A percentile compares a stretch with the other conserved stretches of the same genome.
phyloP scores from a whole-genome alignment of 225 moss, liverwort and hornwort species.

The Sphagnum contortum region DNA sequence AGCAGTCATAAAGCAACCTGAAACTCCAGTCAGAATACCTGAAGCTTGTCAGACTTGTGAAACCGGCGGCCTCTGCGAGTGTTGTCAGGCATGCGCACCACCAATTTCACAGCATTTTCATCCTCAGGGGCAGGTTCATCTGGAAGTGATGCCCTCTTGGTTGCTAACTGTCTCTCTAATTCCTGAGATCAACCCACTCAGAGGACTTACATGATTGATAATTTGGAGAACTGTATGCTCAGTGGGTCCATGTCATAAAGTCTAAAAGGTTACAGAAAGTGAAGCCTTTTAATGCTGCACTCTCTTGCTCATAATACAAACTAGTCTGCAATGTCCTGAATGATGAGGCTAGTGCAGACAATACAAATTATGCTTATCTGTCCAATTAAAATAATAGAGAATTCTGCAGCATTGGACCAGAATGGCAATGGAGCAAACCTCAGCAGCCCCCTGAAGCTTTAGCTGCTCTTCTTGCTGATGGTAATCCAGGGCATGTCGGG shows the following conservation, averaged over 20 bases:
- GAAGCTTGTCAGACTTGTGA: conserved; percentile 35
- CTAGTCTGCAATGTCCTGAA: no score
- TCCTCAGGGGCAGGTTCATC: conserved; percentile 42
- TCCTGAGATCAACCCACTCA: conserved; percentile 12
- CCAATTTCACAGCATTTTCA: conserved; percentile 35
- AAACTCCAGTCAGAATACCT: conserved; percentile 19
- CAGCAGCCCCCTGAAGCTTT: conserved; percentile 30
- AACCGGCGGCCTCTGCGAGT: conserved; percentile 49
- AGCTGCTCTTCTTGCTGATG: conserved; percentile 37
- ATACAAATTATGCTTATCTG: no score
- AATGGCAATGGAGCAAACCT: conserved; percentile 9
- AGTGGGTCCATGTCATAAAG: no score
- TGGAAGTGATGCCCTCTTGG: conserved; percentile 47
- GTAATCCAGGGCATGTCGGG: conserved; percentile 32
- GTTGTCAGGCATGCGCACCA: conserved; percentile 56
- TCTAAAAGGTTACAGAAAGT: no score
- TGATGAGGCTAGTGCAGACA: no score
- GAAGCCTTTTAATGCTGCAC: no score
- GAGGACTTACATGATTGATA: neutral
- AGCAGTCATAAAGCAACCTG: neutral
- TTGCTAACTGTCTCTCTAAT: conserved; percentile 40
- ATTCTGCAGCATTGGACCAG: neutral
- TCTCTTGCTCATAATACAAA: no score
- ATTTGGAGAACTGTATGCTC: no score
- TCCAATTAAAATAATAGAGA: no score